Base-by-base conservation (phyloP, 345 rosid species). In the Rhodomyrtus tomentosa region DNA sequence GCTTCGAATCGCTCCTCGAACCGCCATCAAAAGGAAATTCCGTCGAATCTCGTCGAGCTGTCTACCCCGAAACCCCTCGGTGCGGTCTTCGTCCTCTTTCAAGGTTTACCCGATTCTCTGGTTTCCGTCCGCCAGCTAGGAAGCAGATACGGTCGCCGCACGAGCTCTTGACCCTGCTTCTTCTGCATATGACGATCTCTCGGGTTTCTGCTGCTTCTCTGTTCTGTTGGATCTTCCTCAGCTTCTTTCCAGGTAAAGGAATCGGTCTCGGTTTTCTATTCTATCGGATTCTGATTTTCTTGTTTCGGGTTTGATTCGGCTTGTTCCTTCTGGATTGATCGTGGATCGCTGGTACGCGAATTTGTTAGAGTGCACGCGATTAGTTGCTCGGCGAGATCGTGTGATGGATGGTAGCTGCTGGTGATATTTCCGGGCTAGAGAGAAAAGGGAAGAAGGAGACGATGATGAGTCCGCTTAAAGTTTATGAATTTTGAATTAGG, bases 231-330 rank as follows among this genome's bases (percentile, higher is more conserved):
- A 51, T 86, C 85, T 55, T 84, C 48, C 74, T 89, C 84, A 20
- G 87, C 81, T 88, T 58, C 83, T 85, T 88, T 84, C 83, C 91
- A 62, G 93, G 93, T 91, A 87, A 73, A 59, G 5, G 16, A 68
- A 68, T 2, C 79, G n/a, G 25, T 25, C 83, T 36, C 52, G 24
- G 21, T 25, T 2, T 3, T 24, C 18, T 38, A 24, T n/a, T 62
- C 74, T 0, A 36, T 68, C 7, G 79, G 45, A 20, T 36, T 45
- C 45, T 36, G 79, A 18, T 18, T 36, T 36, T 25, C 45, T 29
- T 36, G 14, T 68, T 4, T 12, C 76, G 76, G 76, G 45, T 32
- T 38, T 5, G 76, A 32, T 68, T 18, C 20, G 25, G 68, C 15
- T 11, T 42, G 58, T 83, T 10, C 18, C 38, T 36, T 55, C 36